These are phyloP conservation scores for Coemansia sp. DNA, from an alignment of 192 early-diverging fungal species.

Conservation along the genomic window DNA sequence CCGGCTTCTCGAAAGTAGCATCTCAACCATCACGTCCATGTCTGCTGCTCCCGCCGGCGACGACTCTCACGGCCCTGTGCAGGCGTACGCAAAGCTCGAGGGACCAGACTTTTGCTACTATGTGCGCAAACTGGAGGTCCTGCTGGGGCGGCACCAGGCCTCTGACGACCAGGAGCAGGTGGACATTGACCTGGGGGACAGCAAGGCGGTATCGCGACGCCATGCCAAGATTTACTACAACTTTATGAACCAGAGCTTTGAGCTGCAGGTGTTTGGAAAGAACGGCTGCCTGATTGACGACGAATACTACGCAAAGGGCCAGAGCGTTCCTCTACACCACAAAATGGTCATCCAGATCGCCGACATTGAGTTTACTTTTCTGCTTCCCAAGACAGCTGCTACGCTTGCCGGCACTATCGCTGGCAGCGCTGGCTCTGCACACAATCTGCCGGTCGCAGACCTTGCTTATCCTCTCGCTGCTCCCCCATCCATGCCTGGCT, in stretches of 20 bases:
- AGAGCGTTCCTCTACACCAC: constrained; percentile 56
- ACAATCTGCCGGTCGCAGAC: constrained; percentile 1
- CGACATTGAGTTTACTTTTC: constrained; percentile 73
- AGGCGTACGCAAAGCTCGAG: constrained; percentile 87
- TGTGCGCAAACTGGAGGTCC: constrained; percentile 73
- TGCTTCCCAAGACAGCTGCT: constrained; percentile 59
- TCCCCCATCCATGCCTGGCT: background rate
- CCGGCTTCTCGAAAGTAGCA: constrained; percentile 2
- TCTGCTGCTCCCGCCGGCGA: background rate
- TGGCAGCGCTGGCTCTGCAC: constrained; percentile 1
- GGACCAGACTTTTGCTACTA: constrained; percentile 81
- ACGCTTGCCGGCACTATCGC: too few species aligned
- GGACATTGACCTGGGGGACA: constrained; percentile 82
- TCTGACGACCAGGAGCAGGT: constrained; percentile 56
- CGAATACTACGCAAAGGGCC: constrained; percentile 65
- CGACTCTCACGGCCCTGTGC: constrained; percentile 57
- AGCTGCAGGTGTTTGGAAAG: constrained; percentile 81
- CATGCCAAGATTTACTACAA: constrained; percentile 86
- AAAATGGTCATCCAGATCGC: constrained; percentile 75
- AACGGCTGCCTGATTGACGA: constrained; percentile 89
- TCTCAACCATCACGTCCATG: constrained; percentile 4
- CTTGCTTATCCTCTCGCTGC: constrained; percentile 2
- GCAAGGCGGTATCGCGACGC: constrained; percentile 80
- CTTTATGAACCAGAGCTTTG: constrained; percentile 73
- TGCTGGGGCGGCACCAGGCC: constrained; percentile 67